Evolutionary conservation across 345 rosid genomes (phyloP), one percentile per base, ranked within the genome.

Genomic region (Camelina laxa): DNA sequence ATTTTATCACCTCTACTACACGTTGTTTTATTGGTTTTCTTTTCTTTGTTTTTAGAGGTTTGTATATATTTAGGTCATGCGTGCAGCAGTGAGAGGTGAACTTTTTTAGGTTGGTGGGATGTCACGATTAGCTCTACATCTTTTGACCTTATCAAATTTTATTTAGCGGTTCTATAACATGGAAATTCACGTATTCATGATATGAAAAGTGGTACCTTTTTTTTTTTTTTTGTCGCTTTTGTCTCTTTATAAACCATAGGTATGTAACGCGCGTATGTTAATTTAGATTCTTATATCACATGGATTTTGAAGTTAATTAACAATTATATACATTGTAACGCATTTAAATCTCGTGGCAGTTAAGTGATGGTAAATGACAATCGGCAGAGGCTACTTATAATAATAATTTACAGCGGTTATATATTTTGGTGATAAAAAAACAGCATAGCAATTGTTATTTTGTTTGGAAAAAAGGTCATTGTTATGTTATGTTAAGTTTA

Each of bases 91-190:
- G 69, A 60, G 24, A 47, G 51, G 13, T 59, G 54, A 59, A 59
- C 54, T 36, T 45, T 36, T 45, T 45, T 57, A 49, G 73, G 73
- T 67, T 75, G 78, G 79, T 67, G 79, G 67, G 31, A 59, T 60
- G 73, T 74, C 60, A 66, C 60, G 72, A 66, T 60, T 42, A 19
- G 30, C 10, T 56, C 10, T 56, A 3, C 22, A 74, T 60, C 45
- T 59, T 38, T 49, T 74, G 72, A 74, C 71, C 48, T 65, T 74
- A 35, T 65, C 62, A 64, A 60, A 65, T 33, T 65, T 39, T 21
- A 45, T 31, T 31, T 55, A 44, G 50, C 48, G 38, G 64, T 64
- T 57, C 62, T 57, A 16, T 31, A 9, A 31, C 41, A 57, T 57
- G 62, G 4, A 16, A 9, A 57, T n/a, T 57, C 41, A 33, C 8